These are phyloP conservation scores for Lachnellula suecica DNA, from an alignment of 2,329 filamentous ascomycete species.

Conservation along the genomic window DNA sequence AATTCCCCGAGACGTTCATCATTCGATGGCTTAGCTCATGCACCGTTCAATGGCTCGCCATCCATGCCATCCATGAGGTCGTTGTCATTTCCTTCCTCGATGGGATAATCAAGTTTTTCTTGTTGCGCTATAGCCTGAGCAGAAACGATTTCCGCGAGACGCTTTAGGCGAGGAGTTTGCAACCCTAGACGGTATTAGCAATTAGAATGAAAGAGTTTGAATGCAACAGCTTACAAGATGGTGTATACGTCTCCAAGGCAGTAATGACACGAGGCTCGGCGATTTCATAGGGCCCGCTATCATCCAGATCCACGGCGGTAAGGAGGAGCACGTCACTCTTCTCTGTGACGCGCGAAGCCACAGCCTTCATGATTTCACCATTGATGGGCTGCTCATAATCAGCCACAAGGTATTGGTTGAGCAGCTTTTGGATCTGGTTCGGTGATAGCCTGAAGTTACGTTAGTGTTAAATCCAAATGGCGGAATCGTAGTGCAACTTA, in stretches of 20 bases:
- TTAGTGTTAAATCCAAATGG: conserved; percentile 4
- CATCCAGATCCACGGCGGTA: conserved; percentile 97
- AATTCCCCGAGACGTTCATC: background rate
- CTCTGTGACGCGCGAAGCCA: conserved; percentile 93
- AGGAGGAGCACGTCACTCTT: conserved; percentile 96
- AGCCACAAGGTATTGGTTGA: conserved; percentile 97
- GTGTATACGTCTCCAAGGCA: conserved; percentile 95
- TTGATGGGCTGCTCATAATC: conserved; percentile 99
- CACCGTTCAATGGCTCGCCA: too few relatives aligned
- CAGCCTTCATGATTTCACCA: conserved; percentile 99
- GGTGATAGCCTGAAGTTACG: conserved; percentile 72
- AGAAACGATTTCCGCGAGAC: conserved; percentile 96
- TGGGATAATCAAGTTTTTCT: conserved; percentile 69
- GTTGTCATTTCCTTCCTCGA: conserved; percentile 47
- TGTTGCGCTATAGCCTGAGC: conserved; percentile 95
- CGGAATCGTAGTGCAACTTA: conserved; percentile 48
- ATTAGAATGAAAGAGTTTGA: conserved; percentile 1
- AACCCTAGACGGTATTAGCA: conserved; percentile 62
- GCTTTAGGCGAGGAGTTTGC: conserved; percentile 92
- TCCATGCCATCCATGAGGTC: conserved; percentile 40
- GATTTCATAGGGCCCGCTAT: conserved; percentile 97
- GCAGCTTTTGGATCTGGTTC: conserved; percentile 97
- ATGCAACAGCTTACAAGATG: conserved; percentile 71
- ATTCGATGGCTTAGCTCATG: conserved; percentile 16
- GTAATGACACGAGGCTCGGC: conserved; percentile 95